Evolutionary conservation across 208 protist genomes (phyloP).

Genomic region (Plasmodiophora brassicae): DNA sequence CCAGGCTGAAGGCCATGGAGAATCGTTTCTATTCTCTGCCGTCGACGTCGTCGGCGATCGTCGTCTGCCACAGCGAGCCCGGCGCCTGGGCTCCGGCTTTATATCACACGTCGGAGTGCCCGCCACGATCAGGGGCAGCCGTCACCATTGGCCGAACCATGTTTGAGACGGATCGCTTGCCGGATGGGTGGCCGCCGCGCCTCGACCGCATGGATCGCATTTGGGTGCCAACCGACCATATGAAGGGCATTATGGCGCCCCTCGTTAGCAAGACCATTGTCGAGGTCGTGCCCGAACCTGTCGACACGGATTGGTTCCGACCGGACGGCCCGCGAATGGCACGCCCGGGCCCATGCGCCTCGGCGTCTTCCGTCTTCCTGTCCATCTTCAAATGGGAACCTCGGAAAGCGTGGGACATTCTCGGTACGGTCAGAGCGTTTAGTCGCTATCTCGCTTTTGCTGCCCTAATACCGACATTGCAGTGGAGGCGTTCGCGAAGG

Average conservation of each 20-base stretch:
- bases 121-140: too few relatives aligned
- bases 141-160: constrained; percentile 43
- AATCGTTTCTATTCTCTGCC: too few relatives aligned
- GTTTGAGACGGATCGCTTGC: constrained; percentile 46
- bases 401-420: constrained; percentile 43
- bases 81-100: constrained; percentile 46
- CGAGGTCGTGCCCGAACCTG: not conserved
- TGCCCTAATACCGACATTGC: not conserved
- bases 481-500: not conserved
- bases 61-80: constrained; percentile 52
- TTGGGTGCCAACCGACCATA: constrained; percentile 32
- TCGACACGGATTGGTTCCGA: not conserved
- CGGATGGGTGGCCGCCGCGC: not conserved
- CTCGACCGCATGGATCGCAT: constrained; percentile 39
- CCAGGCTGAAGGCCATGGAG: too few relatives aligned
- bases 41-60: not conserved
- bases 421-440: too few relatives aligned
- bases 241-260: not conserved
- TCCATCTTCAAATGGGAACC: constrained; percentile 53
- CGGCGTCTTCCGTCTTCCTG: constrained; percentile 40
- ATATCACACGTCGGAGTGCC: not conserved
- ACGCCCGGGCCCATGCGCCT: not conserved
- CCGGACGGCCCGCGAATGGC: not conserved
- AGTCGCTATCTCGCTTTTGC: too few relatives aligned
- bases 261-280: not conserved